Percentiles rank a stretch among this genome's conserved stretches.
phyloP scores from a whole-genome alignment of 2,329 filamentous ascomycete species.

The Cercospora sp. region DNA sequence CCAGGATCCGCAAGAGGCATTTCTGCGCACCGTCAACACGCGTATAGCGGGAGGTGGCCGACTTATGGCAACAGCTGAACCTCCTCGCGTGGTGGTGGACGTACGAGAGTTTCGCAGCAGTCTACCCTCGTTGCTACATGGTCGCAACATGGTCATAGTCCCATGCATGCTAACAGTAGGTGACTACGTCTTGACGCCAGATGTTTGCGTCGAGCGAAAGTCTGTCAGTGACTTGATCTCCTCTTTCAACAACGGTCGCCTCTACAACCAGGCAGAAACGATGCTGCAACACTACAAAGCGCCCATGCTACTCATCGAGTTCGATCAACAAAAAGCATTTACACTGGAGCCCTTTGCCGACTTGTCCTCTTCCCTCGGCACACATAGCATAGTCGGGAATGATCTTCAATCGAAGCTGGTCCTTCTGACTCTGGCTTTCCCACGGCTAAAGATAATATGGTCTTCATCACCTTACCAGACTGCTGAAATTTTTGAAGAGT shows the following conservation, averaged over 20 bases:
- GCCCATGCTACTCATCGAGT: conserved; percentile 93
- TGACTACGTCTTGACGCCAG: conserved; percentile 89
- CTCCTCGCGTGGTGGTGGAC: conserved; percentile 89
- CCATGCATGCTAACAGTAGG: conserved; percentile 96
- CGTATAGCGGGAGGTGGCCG: conserved; percentile 91
- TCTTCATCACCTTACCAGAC: conserved; percentile 91
- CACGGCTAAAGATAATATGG: conserved; percentile 88
- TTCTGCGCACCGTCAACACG: conserved; percentile 93
- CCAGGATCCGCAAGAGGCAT: conserved; percentile 84
- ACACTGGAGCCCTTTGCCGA: conserved; percentile 68
- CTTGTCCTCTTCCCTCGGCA: conserved; percentile 61
- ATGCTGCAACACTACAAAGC: conserved; percentile 93
- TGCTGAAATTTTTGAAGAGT: conserved; percentile 90
- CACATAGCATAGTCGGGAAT: conserved; percentile 60
- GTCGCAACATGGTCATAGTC: conserved; percentile 80
- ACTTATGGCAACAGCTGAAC: conserved; percentile 77
- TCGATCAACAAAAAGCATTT: conserved; percentile 95
- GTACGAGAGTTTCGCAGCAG: conserved; percentile 95
- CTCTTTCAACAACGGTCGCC: conserved; percentile 85
- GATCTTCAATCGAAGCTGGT: conserved; percentile 92
- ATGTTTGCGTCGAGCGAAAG: conserved; percentile 93
- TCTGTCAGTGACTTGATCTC: conserved; percentile 87
- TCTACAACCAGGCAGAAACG: conserved; percentile 88
- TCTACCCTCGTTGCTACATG: conserved; percentile 86
- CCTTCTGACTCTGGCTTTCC: conserved; percentile 87